A percentile compares a stretch with the other conserved stretches of the same genome.
These are phyloP conservation scores for Penicillium sp. DNA, from an alignment of 2,329 filamentous ascomycete genomes.

Conservation along the genomic window DNA sequence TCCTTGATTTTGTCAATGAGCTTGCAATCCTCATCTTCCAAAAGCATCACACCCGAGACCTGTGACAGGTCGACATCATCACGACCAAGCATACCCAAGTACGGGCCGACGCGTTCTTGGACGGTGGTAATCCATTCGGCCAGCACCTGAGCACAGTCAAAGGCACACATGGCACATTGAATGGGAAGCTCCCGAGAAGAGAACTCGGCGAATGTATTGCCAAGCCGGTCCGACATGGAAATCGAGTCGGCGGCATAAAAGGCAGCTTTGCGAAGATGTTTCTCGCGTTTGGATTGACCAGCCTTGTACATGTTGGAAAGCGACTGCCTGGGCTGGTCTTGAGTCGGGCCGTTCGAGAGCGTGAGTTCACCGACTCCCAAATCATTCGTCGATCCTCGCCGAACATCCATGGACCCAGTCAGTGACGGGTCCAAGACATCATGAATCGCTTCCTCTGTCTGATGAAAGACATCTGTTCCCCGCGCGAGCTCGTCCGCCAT, in stretches of 20 bases:
- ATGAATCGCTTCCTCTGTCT: constrained; percentile 49
- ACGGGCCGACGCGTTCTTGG: constrained; percentile 87
- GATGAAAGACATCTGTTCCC: constrained; percentile 68
- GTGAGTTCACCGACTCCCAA: constrained; percentile 33
- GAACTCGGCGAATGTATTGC: constrained; percentile 77
- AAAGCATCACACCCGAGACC: constrained; percentile 79
- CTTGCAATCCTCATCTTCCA: constrained; percentile 88
- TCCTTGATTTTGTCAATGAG: constrained; percentile 75
- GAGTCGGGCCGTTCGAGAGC: constrained; percentile 32
- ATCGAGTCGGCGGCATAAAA: constrained; percentile 92
- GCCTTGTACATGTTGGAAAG: constrained; percentile 30
- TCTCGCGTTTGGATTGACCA: constrained; percentile 64
- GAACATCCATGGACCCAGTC: constrained; percentile 17
- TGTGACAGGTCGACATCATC: constrained; percentile 72
- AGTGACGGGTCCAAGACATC: constrained; percentile 28
- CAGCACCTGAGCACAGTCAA: constrained; percentile 89
- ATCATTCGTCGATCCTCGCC: constrained; percentile 33
- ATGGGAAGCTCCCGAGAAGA: constrained; percentile 79
- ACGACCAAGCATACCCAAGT: constrained; percentile 77
- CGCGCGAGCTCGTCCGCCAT: constrained; percentile 82
- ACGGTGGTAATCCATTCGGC: constrained; percentile 91
- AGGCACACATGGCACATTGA: constrained; percentile 84
- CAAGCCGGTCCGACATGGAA: constrained; percentile 77
- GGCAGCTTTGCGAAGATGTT: constrained; percentile 85
- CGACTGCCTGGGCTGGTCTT: constrained; percentile 28